These are phyloP conservation scores for Solanum hybrid DNA, from an alignment of 305 asterid genomes.

Conservation along the genomic window DNA sequence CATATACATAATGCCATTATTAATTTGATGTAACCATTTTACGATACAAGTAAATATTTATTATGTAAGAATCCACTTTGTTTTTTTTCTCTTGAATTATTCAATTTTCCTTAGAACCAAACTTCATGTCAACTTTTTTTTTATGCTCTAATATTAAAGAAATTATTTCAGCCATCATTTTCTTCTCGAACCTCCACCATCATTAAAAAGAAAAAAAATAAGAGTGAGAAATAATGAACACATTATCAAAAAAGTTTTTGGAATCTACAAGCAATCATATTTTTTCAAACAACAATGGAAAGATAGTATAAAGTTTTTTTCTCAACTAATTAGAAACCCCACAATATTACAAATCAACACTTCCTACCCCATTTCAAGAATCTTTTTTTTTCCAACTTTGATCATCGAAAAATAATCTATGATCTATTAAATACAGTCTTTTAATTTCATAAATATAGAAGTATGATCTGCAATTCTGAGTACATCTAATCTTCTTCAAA, in stretches of 20 bases:
- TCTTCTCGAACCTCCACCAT: slow-evolving; percentile 32
- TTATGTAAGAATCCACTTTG: neutral
- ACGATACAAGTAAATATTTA: neutral
- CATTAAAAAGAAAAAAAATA: slow-evolving; percentile 5
- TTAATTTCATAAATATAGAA: fast-evolving
- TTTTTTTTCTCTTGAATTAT: neutral
- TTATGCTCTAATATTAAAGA: slow-evolving; percentile 8
- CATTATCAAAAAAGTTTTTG: slow-evolving; percentile 7
- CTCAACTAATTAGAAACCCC: slow-evolving; percentile 21
- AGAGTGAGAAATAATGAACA: slow-evolving; percentile 2
- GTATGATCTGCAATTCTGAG: neutral
- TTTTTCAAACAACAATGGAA: slow-evolving; percentile 17
- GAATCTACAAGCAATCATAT: slow-evolving; percentile 38
- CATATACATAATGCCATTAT: neutral
- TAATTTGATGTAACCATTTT: neutral
- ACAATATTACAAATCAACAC: slow-evolving; percentile 30
- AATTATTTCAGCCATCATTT: slow-evolving; percentile 35
- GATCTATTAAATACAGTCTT: fast-evolving
- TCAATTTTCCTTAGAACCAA: slow-evolving; percentile 15
- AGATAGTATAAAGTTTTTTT: slow-evolving; percentile 12
- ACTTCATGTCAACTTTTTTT: slow-evolving; percentile 27
- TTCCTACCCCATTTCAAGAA: slow-evolving; percentile 29
- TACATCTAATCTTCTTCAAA: neutral
- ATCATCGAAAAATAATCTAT: fast-evolving
- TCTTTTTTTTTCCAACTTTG: neutral